phyloP scores from a whole-genome alignment of 768 basidiomycete genomes.

The Phanerochaete sordida region DNA sequence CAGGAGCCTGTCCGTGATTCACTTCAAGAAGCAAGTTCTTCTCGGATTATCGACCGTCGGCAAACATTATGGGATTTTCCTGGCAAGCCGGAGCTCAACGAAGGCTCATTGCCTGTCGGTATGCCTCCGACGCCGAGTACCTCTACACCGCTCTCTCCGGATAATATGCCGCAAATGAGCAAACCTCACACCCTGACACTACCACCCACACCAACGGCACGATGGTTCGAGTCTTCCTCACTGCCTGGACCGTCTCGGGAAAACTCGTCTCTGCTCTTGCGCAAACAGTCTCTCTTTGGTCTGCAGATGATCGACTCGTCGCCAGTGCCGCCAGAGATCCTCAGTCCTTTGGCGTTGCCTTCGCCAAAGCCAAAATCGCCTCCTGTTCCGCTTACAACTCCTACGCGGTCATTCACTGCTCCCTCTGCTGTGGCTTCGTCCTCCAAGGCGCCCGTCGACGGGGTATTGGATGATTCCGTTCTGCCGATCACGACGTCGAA shows the following conservation, averaged over 20 bases:
- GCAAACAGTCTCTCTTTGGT: constrained; percentile 18
- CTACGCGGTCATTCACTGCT: constrained; percentile 5
- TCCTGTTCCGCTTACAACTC: neutral
- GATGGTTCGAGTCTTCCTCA: constrained; percentile 20
- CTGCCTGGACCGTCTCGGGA: constrained; percentile 8
- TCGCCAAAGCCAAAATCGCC: neutral
- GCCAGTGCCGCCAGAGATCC: constrained; percentile 15
- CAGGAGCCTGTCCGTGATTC: neutral
- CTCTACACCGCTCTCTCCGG: constrained; percentile 14
- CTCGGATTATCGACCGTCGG: constrained; percentile 19
- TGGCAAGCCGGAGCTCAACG: neutral
- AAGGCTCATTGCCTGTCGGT: neutral
- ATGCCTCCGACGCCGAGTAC: constrained; percentile 8
- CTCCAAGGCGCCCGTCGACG: neutral
- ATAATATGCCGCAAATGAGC: constrained; percentile 20
- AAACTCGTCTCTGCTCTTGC: constrained; percentile 6
- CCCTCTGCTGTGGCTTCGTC: neutral
- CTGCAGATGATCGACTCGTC: constrained; percentile 17
- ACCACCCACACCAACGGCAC: constrained; percentile 29
- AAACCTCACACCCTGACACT: constrained; percentile 24
- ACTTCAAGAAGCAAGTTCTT: neutral
- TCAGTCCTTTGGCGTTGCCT: constrained; percentile 24
- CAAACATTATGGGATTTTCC: constrained; percentile 25
- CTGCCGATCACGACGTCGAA: neutral
- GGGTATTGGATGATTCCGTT: neutral